A percentile compares a stretch with the other conserved stretches of the same genome.
These are phyloP conservation scores for Mariannaea sp. DNA, from an alignment of 2,329 filamentous ascomycete species.

Conservation along the genomic window DNA sequence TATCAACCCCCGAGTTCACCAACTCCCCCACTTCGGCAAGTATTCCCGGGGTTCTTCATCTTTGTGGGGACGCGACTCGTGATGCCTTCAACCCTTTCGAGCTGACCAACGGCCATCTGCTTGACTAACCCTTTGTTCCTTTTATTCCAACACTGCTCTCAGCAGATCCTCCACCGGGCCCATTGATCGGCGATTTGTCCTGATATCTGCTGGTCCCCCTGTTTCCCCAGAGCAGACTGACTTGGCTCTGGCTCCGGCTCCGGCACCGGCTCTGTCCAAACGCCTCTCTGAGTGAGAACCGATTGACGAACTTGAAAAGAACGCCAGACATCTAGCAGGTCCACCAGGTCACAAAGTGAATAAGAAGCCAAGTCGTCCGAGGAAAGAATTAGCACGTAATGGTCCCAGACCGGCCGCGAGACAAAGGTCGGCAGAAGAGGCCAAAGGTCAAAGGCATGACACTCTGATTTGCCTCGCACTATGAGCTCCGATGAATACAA, in stretches of 20 bases:
- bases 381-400: background rate
- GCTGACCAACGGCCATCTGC: background rate
- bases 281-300: background rate
- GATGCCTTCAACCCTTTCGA: background rate
- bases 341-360: background rate
- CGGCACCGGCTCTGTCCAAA: background rate
- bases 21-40: background rate
- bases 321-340: too few relatives aligned
- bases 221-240: background rate
- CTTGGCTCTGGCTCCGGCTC: background rate
- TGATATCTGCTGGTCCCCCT: background rate
- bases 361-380: background rate
- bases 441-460: slow-evolving; percentile 14
- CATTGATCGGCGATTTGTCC: background rate
- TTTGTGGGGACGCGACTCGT: background rate
- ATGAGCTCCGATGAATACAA: background rate
- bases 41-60: background rate
- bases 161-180: background rate
- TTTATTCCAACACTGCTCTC: background rate
- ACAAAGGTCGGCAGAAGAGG: slow-evolving; percentile 2
- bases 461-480: background rate
- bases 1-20: background rate
- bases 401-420: background rate
- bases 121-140: background rate
- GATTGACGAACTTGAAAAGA: background rate